phyloP scores from a whole-genome alignment of 768 basidiomycete species.

The Gautieria morchelliformis region DNA sequence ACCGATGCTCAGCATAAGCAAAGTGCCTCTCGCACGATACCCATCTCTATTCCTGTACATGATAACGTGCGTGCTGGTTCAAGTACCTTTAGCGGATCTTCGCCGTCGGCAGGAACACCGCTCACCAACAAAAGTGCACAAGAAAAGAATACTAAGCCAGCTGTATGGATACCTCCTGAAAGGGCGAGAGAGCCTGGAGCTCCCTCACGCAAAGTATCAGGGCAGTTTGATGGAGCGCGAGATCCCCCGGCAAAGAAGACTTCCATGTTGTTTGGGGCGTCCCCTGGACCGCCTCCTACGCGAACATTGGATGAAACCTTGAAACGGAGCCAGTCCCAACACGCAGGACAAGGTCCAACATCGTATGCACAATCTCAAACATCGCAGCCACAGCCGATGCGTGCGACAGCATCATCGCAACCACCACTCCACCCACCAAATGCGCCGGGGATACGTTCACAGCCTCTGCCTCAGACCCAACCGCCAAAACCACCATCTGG shows the following conservation, averaged over 20 bases:
- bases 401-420: neutral
- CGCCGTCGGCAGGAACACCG: neutral
- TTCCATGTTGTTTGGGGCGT: constrained; percentile 1
- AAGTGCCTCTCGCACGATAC: neutral
- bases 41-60: neutral
- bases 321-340: neutral
- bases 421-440: neutral
- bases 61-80: neutral
- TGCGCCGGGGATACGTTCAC: neutral
- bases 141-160: neutral
- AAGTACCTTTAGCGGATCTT: neutral
- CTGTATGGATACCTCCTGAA: neutral
- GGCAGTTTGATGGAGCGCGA: neutral
- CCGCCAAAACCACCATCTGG: neutral
- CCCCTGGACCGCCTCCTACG: neutral
- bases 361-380: neutral
- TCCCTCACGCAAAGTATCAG: neutral
- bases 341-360: neutral
- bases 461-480: neutral
- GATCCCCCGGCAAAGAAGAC: neutral
- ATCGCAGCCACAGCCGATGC: neutral
- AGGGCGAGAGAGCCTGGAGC: neutral
- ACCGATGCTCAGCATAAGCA: neutral
- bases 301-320: neutral
- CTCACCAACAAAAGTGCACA: neutral